phyloP scores from a whole-genome alignment of 2,329 filamentous ascomycete species.

The Cladosporium sp. region DNA sequence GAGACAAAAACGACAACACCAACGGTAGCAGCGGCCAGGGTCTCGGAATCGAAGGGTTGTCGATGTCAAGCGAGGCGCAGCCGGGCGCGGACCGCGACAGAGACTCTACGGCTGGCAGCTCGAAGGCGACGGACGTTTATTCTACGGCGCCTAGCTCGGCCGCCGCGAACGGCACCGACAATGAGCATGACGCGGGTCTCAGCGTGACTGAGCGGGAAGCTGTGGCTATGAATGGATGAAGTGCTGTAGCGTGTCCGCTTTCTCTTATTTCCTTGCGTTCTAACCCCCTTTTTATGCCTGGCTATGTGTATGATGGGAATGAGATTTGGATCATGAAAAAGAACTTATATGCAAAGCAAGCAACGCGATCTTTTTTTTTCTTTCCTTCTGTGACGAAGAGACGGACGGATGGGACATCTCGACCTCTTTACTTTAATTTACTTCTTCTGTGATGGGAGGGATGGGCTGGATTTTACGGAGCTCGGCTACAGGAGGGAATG shows the following conservation, averaged over 20 bases:
- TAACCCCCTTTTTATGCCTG: not conserved
- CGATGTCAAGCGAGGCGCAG: slow-evolving; percentile 23
- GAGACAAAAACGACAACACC: not conserved
- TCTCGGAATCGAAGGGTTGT: slow-evolving; percentile 32
- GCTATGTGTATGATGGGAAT: slow-evolving; percentile 12
- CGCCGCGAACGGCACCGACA: not conserved
- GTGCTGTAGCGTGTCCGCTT: not conserved
- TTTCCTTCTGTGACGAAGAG: not conserved
- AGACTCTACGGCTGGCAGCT: slow-evolving; percentile 2
- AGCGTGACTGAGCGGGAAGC: slow-evolving; percentile 25
- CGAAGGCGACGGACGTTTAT: slow-evolving; percentile 20
- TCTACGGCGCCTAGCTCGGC: slow-evolving; percentile 23
- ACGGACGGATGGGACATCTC: not conserved
- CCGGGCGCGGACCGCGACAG: slow-evolving; percentile 27
- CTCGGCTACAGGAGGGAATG: not conserved
- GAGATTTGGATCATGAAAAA: not conserved
- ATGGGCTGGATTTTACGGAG: not conserved
- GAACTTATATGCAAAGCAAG: not conserved
- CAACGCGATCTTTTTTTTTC: not conserved
- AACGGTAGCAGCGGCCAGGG: slow-evolving; percentile 17
- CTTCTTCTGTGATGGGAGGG: not conserved
- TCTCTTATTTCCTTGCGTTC: not conserved
- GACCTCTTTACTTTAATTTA: not conserved
- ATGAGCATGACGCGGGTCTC: slow-evolving; percentile 22
- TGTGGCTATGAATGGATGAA: slow-evolving; percentile 21